These are phyloP conservation scores for Hymenoscyphus salicellus DNA, from an alignment of 2,329 filamentous ascomycete genomes.

Conservation along the genomic window DNA sequence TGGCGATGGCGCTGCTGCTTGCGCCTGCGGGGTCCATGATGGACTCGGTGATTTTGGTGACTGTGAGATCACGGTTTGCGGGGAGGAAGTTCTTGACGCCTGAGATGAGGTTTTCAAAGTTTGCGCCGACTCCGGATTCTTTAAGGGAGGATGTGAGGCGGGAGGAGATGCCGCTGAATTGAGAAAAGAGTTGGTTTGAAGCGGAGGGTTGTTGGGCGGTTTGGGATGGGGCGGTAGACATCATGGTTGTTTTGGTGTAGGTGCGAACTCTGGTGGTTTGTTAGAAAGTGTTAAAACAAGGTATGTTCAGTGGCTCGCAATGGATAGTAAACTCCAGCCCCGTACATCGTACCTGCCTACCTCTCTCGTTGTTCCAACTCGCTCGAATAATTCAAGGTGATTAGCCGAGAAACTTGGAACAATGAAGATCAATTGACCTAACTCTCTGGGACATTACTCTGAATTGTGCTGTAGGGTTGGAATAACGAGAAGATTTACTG, in stretches of 20 bases:
- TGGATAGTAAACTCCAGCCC: too few relatives aligned
- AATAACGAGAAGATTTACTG: background rate
- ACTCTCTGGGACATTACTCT: background rate
- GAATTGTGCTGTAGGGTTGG: background rate
- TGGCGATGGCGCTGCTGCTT: slow-evolving; percentile 86
- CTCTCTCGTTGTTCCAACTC: too few relatives aligned
- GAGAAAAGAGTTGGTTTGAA: slow-evolving; percentile 81
- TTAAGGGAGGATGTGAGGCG: slow-evolving; percentile 92
- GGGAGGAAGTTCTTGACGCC: slow-evolving; percentile 99
- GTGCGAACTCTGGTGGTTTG: slow-evolving; percentile 66
- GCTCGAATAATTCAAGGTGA: too few relatives aligned
- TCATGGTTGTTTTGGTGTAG: slow-evolving; percentile 96
- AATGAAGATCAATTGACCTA: too few relatives aligned
- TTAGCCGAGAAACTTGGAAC: too few relatives aligned
- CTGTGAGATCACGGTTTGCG: slow-evolving; percentile 87
- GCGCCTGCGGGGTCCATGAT: slow-evolving; percentile 95
- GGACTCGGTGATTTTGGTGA: slow-evolving; percentile 97
- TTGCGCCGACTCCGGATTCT: slow-evolving; percentile 77
- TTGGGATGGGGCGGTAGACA: slow-evolving; percentile 72
- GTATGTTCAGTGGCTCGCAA: too few relatives aligned
- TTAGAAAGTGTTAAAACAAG: background rate
- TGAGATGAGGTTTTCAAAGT: slow-evolving; percentile 90
- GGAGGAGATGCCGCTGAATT: slow-evolving; percentile 87
- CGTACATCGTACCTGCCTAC: too few relatives aligned
- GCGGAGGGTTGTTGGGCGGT: slow-evolving; percentile 55